Evolutionary conservation across 1,284 basidiomycete species (phyloP).

Genomic region (Puccinia polysora): DNA sequence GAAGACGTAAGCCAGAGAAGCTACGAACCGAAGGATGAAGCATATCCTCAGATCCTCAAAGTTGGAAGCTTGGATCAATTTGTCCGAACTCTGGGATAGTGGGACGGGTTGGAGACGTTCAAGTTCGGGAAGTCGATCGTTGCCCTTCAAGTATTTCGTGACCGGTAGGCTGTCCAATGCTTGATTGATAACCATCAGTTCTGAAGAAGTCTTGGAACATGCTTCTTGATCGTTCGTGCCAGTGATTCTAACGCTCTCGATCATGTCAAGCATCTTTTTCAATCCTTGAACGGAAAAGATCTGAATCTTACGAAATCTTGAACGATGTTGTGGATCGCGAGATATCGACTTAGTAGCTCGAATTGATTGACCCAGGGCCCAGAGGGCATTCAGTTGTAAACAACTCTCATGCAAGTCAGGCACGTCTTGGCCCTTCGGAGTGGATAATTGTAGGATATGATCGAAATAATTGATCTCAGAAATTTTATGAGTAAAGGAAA

Average conservation of each 20-base stretch:
- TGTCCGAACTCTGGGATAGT: not conserved
- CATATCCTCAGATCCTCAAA: constrained; percentile 16
- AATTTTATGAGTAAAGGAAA: not conserved
- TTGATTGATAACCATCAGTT: constrained; percentile 4
- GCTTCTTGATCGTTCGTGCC: not conserved
- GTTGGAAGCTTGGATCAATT: not conserved
- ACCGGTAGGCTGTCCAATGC: constrained; percentile 1
- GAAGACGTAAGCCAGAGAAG: constrained; percentile 1
- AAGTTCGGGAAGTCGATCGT: constrained; percentile 15
- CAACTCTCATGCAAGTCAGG: not conserved
- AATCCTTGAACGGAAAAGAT: constrained; percentile 25
- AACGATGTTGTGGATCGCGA: not conserved
- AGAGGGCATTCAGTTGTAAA: constrained; percentile 23
- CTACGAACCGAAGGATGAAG: constrained; percentile 26
- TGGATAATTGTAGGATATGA: constrained; percentile 9
- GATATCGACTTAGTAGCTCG: constrained; percentile 12
- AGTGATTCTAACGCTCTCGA: constrained; percentile 7
- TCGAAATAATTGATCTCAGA: constrained; percentile 14
- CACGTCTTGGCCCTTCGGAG: not conserved
- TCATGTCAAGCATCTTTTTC: constrained; percentile 13
- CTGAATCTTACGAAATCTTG: constrained; percentile 10
- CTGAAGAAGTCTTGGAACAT: not conserved
- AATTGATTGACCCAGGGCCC: constrained; percentile 15
- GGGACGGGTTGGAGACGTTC: constrained; percentile 3
- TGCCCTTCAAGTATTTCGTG: constrained; percentile 1